Percentiles rank a stretch among this genome's conserved stretches.
These are phyloP conservation scores for Penicillium sclerotiorum DNA, from an alignment of 2,329 filamentous ascomycete genomes.

Conservation along the genomic window DNA sequence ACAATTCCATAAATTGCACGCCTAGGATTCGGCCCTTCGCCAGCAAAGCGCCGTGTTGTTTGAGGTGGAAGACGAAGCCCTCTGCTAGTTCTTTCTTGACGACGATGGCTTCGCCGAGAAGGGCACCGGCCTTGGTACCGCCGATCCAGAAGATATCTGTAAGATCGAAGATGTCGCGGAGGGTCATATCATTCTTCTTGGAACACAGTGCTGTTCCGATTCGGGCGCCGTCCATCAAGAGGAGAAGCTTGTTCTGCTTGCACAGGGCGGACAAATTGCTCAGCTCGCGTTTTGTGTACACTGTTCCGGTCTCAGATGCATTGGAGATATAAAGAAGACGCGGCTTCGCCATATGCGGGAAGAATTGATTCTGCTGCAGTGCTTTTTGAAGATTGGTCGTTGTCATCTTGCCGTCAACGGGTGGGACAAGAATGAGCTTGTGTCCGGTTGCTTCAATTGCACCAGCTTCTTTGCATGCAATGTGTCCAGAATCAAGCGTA, in stretches of 20 bases:
- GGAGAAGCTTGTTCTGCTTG: slow-evolving; percentile 44
- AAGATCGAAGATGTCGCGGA: slow-evolving; percentile 50
- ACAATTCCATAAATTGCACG: slow-evolving; percentile 54
- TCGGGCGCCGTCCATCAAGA: slow-evolving; percentile 55
- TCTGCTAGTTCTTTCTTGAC: slow-evolving; percentile 50
- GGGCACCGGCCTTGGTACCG: slow-evolving; percentile 55
- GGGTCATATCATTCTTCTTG: slow-evolving; percentile 46
- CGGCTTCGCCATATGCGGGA: slow-evolving; percentile 56
- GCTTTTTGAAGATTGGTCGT: slow-evolving; percentile 46
- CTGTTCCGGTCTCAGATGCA: slow-evolving; percentile 54
- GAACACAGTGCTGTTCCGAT: slow-evolving; percentile 50
- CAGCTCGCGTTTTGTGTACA: slow-evolving; percentile 51
- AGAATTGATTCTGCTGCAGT: slow-evolving; percentile 54
- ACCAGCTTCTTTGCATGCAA: slow-evolving; percentile 54
- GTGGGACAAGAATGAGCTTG: slow-evolving; percentile 55
- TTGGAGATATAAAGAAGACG: slow-evolving; percentile 57
- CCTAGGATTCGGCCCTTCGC: slow-evolving; percentile 56
- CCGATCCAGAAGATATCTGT: slow-evolving; percentile 60
- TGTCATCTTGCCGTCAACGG: slow-evolving; percentile 53
- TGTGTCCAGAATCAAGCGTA: slow-evolving; percentile 54
- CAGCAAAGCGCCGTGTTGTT: slow-evolving; percentile 55
- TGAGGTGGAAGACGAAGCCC: slow-evolving; percentile 56
- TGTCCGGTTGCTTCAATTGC: slow-evolving; percentile 56
- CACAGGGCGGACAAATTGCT: slow-evolving; percentile 48
- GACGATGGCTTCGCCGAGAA: slow-evolving; percentile 56